Base-by-base conservation (phyloP, 306 rosid species). In the Gillenia trifoliata region DNA sequence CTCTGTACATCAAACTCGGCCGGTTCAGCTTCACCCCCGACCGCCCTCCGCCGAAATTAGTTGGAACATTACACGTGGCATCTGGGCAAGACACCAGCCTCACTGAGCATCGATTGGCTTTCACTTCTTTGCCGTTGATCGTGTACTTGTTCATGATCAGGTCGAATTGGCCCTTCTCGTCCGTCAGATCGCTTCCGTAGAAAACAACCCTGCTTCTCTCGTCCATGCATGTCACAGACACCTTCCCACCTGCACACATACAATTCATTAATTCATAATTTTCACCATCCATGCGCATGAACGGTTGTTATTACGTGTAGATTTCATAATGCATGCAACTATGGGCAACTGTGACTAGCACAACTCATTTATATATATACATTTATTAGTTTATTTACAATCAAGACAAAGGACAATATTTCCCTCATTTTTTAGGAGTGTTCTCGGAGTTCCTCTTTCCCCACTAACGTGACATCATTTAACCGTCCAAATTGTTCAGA, bases 41-140 rank as follows among this genome's bases (percentile, higher is more conserved):
- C 2, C 52, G 76, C 15, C 98, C 98, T 13, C 83, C 83, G 11
- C 88, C 93, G 38, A 82, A 89, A 67, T 93, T 78, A 1, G 98
- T 89, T 75, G 72, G 84, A 68, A 91, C 54, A 75, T 91, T 86
- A 86, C 98, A 93, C 26, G 86, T 81, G n/a, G 54, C 15, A 70
- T 91, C 89, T 4, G 96, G 92, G 3, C 97, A 93, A 0, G 92
- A 93, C 67, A 91, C 93, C 15, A 93, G 55, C 78, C 98, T 83
- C 76, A 88, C 90, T 0, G 79, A 65, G 65, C 97, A 89, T 31
- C 55, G 56, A 72, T 78, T 85, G 3, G 81, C 63, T 6, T 88
- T 83, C 55, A 93, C 72, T 60, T 83, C 76, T 68, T 88, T 89
- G 56, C 91, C 90, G 7, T 70, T 19, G 6, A 68, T n/a, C 11